Base-by-base conservation (phyloP, 306 rosid species). In the Fragaria nilgerrensis region DNA sequence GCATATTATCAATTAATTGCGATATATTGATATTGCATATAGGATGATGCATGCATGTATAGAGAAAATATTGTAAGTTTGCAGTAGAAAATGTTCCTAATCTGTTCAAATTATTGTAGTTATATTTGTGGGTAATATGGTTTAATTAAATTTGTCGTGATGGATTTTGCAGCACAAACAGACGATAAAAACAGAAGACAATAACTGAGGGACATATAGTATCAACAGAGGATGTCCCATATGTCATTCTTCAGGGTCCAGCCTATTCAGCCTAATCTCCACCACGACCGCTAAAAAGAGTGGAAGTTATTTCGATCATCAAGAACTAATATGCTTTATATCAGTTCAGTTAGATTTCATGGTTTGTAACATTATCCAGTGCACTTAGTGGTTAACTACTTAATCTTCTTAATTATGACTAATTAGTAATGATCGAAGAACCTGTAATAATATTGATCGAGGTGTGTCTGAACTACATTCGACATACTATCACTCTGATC, bases 221-320 rank as follows among this genome's bases (percentile, higher is more conserved):
- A 27, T 29, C 68, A 15, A 5, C 68, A 27, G 9, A 62, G 68
- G 68, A 13, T 62, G 68, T 62, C 68, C 68, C 43, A 62, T 19
- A 58, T 29, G 39, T 2, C 68, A 13, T 93, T 93, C 43, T 90
- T 88, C 73, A 88, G 96, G 2, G 94, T 85, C 32, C 89, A 89
- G 86, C 89, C 91, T 20, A 80, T 29, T 62, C 68, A 62, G 68
- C 68, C 68, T 62, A 29, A 29, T 62, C 68, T 62, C 39, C 68
- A 29, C 20, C 37, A 62, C 20, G 39, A 62, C 68, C 4, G 13
- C n/a, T 83, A 85, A 49, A 84, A 84, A 79, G 79, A 84, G 77
- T 82, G 82, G 71, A 58, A 37, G 2, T 11, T 23, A 5, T 23
- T 23, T 23, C 34, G 34, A 58, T 23, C 6, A 58, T 23, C 6